A percentile compares a stretch with the other conserved stretches of the same genome.
Evolutionary conservation across 2,329 filamentous ascomycete genomes (phyloP).

Genomic region (Epichloe coenophiala): DNA sequence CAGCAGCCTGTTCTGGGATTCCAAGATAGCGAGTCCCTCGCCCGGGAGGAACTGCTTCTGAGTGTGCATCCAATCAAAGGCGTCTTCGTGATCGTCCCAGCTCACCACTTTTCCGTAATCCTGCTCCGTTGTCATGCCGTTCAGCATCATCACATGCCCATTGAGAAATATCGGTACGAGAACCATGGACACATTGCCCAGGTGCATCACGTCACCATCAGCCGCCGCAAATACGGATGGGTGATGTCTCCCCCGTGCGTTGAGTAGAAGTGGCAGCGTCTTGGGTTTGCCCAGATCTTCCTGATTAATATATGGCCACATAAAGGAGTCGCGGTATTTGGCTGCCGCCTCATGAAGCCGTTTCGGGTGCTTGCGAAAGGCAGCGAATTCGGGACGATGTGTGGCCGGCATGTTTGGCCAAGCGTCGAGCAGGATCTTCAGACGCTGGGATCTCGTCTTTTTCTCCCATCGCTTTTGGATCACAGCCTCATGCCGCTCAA

Average conservation of each 20-base stretch:
- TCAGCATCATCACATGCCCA: constrained; percentile 20
- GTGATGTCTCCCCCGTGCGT: constrained; percentile 33
- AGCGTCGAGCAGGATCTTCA: constrained; percentile 29
- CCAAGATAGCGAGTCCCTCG: constrained; percentile 34
- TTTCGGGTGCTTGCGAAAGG: constrained; percentile 14
- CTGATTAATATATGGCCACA: constrained; percentile 44
- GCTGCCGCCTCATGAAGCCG: constrained; percentile 8
- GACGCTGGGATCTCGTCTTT: constrained; percentile 32
- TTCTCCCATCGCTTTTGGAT: constrained; percentile 42
- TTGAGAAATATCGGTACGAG: constrained; percentile 17
- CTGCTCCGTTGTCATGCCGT: constrained; percentile 12
- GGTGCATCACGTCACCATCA: constrained; percentile 24
- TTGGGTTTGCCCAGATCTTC: constrained; percentile 36
- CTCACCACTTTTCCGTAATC: constrained; percentile 24
- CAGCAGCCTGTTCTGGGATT: constrained; percentile 34
- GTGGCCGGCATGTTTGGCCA: constrained; percentile 35
- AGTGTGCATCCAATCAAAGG: constrained; percentile 21
- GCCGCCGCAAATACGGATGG: constrained; percentile 33
- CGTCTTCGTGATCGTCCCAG: constrained; percentile 22
- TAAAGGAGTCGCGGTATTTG: constrained; percentile 20
- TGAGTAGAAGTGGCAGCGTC: constrained; percentile 35
- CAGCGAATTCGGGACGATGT: constrained; percentile 39
- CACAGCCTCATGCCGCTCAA: constrained; percentile 35
- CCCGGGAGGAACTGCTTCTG: constrained; percentile 27
- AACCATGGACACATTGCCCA: constrained; percentile 14